A percentile compares a stretch with the other conserved stretches of the same genome.
phyloP scores from a whole-genome alignment of 78 protist genomes.

The Pigoraptor vietnamica region DNA sequence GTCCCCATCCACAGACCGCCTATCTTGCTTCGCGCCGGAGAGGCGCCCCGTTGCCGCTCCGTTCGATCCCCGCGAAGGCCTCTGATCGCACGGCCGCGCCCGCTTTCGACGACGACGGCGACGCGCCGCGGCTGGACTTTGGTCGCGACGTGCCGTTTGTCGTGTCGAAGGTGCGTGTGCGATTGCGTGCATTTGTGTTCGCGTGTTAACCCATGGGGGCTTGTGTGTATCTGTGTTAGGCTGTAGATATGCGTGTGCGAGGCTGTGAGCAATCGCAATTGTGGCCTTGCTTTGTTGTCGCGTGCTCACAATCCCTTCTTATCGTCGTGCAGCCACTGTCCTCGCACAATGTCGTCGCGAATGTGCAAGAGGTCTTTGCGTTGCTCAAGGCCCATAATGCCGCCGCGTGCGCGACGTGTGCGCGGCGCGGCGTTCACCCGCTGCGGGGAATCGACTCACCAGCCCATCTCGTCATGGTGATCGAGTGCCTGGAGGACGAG shows the following conservation, averaged over 20 bases:
- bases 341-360: background rate
- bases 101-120: background rate
- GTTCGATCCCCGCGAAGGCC: too few relatives aligned
- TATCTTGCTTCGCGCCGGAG: too few relatives aligned
- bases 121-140: background rate
- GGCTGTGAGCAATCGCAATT: too few relatives aligned
- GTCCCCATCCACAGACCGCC: too few relatives aligned
- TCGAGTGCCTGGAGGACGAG: background rate
- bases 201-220: too few relatives aligned
- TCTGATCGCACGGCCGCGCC: background rate
- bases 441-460: background rate
- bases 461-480: background rate
- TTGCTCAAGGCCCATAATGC: background rate
- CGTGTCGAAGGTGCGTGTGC: background rate
- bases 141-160: background rate
- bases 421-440: background rate
- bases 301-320: background rate
- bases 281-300: too few relatives aligned
- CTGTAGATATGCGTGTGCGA: background rate
- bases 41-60: too few relatives aligned
- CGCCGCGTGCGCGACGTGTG: background rate
- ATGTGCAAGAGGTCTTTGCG: background rate
- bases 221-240: background rate
- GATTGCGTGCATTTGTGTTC: background rate
- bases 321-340: background rate